Base-by-base conservation (phyloP, 352 stramenopile species). In the Achlya hypogyna region DNA sequence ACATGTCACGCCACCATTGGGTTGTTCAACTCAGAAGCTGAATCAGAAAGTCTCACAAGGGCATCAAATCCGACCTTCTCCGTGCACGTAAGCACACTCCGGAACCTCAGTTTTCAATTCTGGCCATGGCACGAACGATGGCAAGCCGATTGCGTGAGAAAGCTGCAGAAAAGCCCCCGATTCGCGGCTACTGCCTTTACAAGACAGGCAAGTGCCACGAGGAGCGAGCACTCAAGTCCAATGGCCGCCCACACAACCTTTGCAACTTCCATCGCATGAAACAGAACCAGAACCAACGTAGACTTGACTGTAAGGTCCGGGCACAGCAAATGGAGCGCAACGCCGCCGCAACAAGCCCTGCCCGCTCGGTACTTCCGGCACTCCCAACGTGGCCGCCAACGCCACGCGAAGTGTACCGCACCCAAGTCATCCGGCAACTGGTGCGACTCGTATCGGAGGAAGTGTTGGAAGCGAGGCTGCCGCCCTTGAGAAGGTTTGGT, bases 221-320 rank as follows among this genome's bases (percentile, higher is more conserved):
- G 71, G 85, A 92, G 70, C 85, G 85, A 64, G 85, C 85, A 51
- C 77, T 94, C 68, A 94, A 92, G 74, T 90, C 81, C 34, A 91
- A 84, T 1, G 85, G 83, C 32, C 65, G 77, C 59, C 69, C 85
- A 51, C 85, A 94, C 76, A 93, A 92, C 72, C 81, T 93, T 62
- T 92, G 85, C 69, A 77, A 93, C 62, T 78, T 88, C 60, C 85
- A 93, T 69, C 83, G 85, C 58, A 79, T 79, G 66, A 78, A 81
- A 40, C 85, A 93, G 76, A 93, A 93, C 68, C 74, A 89, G 68
- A 84, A 93, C 73, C 85, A 93, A 77, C 83, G 85, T 72, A 91
- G 90, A 71, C 79, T 93, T n/a, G 85, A 93, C 70, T 79, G 38
- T 10, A 45, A 45, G 38, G 38, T 45, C 12, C 38, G 38, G 1